A percentile compares a stretch with the other conserved stretches of the same genome.
Conservation (phyloP, 345 rosid genomes). For the Populus deltoides region DNA sequence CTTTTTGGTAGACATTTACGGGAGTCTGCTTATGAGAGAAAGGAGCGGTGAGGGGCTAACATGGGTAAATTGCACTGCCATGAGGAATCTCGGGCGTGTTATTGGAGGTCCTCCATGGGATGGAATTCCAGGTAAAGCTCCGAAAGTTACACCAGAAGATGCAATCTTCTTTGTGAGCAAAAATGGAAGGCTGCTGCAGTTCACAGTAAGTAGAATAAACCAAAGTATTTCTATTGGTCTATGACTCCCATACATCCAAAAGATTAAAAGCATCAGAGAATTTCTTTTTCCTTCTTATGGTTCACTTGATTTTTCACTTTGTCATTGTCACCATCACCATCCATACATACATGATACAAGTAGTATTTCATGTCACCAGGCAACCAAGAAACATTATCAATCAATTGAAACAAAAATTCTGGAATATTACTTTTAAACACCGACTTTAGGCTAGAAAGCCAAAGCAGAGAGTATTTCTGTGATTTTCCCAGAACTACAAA, state of each 20-base stretch:
- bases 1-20: slow-evolving; percentile 49
- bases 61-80: slow-evolving; percentile 65
- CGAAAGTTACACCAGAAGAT: slow-evolving; percentile 52
- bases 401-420: neutral
- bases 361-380: neutral
- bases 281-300: neutral
- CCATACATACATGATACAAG: neutral
- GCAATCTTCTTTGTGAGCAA: slow-evolving; percentile 64
- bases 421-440: neutral
- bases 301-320: neutral
- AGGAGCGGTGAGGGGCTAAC: slow-evolving; percentile 41
- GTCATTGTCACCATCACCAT: neutral
- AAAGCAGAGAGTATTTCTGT: neutral
- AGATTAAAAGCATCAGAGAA: slow-evolving; percentile 3
- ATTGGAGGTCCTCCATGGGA: slow-evolving; percentile 70
- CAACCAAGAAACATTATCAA: neutral
- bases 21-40: slow-evolving; percentile 55
- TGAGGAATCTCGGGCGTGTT: slow-evolving; percentile 51
- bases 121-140: slow-evolving; percentile 45
- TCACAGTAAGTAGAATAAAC: slow-evolving; percentile 46
- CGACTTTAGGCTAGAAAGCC: neutral
- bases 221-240: neutral
- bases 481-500: neutral
- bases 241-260: neutral
- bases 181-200: slow-evolving; percentile 55